phyloP scores from a whole-genome alignment of 2,329 filamentous ascomycete genomes.

The Pseudogymnoascus sp. region DNA sequence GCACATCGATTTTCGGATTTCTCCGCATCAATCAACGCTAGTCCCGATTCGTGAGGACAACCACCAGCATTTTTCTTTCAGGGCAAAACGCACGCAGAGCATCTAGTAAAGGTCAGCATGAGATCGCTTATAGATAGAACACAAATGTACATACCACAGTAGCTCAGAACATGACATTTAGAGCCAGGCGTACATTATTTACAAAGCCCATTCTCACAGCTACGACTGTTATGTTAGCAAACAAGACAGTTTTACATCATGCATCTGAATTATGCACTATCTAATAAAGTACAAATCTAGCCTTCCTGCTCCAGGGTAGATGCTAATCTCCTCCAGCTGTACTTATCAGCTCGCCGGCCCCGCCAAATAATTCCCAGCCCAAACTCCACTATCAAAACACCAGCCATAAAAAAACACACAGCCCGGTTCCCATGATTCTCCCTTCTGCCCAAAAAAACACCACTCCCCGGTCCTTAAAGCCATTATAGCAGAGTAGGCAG shows the following conservation, averaged over 20 bases:
- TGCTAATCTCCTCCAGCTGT: constrained; percentile 4
- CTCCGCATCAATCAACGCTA: neutral
- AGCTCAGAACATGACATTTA: neutral
- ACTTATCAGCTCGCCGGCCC: constrained; percentile 1
- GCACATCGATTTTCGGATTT: constrained; percentile 3
- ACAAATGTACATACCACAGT: neutral
- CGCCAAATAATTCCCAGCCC: neutral
- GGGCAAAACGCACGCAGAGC: neutral
- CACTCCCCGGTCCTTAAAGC: constrained; percentile 9
- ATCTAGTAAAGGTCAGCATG: neutral
- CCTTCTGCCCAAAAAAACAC: constrained; percentile 2
- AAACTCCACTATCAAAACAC: constrained; percentile 3
- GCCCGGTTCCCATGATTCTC: neutral
- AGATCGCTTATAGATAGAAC: neutral
- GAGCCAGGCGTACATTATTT: neutral
- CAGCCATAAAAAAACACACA: constrained; percentile 11
- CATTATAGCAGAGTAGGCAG: constrained; percentile 8
- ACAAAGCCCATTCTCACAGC: neutral
- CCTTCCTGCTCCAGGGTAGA: constrained; percentile 13
- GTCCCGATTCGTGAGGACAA: neutral
- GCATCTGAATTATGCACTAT: constrained; percentile 15
- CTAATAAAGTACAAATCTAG: constrained; percentile 30
- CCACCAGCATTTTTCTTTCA: neutral
- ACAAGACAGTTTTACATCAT: neutral
- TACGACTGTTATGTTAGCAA: neutral